These are phyloP conservation scores for Quercus robur DNA, from an alignment of 306 rosid genomes.

Conservation along the genomic window DNA sequence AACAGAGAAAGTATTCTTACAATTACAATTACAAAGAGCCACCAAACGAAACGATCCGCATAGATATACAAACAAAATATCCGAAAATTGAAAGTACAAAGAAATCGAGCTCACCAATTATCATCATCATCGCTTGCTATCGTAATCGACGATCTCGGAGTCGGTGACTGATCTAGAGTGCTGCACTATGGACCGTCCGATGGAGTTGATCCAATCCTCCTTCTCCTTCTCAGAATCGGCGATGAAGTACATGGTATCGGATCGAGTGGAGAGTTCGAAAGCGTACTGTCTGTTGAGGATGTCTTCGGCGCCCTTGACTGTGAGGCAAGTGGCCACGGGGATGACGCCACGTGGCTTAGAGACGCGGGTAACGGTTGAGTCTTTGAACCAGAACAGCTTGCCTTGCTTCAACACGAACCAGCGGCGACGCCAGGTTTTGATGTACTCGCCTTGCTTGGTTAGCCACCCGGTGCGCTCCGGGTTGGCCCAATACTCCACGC, in stretches of 20 bases:
- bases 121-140: slow-evolving; percentile 22
- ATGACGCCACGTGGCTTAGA: slow-evolving; percentile 25
- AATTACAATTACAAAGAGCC: not conserved
- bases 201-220: slow-evolving; percentile 49
- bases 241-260: slow-evolving; percentile 40
- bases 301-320: slow-evolving; percentile 39
- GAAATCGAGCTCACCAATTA: slow-evolving; percentile 8
- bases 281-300: slow-evolving; percentile 33
- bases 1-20: too few species aligned
- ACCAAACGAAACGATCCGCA: not conserved
- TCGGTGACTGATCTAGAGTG: slow-evolving; percentile 47
- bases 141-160: slow-evolving; percentile 48
- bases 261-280: slow-evolving; percentile 34
- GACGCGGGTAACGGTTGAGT: slow-evolving; percentile 16
- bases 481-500: slow-evolving; percentile 44
- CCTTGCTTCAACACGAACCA: slow-evolving; percentile 67
- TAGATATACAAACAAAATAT: not conserved
- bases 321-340: slow-evolving; percentile 26
- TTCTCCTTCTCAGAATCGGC: slow-evolving; percentile 39
- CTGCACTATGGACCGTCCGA: slow-evolving; percentile 53
- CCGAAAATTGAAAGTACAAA: not conserved
- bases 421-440: slow-evolving; percentile 63
- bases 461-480: slow-evolving; percentile 61
- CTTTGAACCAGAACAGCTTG: slow-evolving; percentile 62
- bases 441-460: slow-evolving; percentile 59